A percentile compares a stretch with the other conserved stretches of the same genome.
Evolutionary conservation across 192 early-diverging fungal genomes (phyloP).

Genomic region (Backusella mclennaniae): DNA sequence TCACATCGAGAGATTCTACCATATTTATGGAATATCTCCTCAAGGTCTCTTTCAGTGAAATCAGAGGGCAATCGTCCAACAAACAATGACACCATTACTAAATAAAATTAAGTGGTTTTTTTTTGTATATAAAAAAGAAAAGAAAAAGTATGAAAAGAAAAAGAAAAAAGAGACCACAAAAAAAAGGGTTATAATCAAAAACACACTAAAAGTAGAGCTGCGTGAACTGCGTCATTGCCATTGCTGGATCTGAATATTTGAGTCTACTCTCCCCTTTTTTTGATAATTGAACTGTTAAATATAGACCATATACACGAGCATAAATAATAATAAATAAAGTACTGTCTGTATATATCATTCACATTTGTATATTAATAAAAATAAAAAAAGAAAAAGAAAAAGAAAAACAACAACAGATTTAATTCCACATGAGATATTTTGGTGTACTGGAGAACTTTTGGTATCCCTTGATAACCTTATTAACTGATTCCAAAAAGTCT

Average conservation of each 20-base stretch:
- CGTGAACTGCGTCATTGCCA: not conserved
- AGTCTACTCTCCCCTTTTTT: not conserved
- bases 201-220: not conserved
- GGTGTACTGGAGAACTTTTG: conserved; percentile 98
- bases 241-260: not conserved
- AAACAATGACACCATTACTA: conserved; percentile 17
- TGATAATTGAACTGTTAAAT: too few relatives aligned
- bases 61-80: conserved; percentile 21
- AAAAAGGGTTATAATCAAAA: not conserved
- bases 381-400: not conserved
- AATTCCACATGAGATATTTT: conserved; percentile 38
- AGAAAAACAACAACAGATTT: not conserved
- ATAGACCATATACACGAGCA: too few relatives aligned
- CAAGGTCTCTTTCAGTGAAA: conserved; percentile 35
- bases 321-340: too few relatives aligned
- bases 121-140: not conserved
- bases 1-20: conserved; percentile 41
- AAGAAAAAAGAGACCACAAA: not conserved
- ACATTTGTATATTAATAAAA: not conserved
- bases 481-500: conserved; percentile 98
- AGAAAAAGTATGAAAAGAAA: not conserved
- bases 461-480: conserved; percentile 99
- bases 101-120: not conserved
- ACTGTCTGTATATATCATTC: not conserved
- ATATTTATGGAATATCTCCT: conserved; percentile 51